A percentile compares a stretch with the other conserved stretches of the same genome.
Conservation (phyloP, 202 grass and related monocot genomes). For the Musa balbisiana region DNA sequence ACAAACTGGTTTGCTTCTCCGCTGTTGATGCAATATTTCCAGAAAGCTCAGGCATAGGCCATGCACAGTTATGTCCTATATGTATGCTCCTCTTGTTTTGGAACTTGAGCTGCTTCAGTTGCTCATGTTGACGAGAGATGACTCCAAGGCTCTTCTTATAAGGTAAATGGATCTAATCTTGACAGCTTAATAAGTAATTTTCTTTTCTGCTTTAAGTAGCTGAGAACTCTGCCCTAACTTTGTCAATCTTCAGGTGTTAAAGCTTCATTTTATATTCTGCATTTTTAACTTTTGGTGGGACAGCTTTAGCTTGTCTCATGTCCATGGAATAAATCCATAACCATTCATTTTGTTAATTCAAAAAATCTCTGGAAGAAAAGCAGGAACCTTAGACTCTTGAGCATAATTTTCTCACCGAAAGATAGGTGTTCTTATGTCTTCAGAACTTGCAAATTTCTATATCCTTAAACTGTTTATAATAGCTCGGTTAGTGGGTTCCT, state of each 20-base stretch:
- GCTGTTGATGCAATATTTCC: background rate
- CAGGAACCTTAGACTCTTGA: constrained; percentile 54
- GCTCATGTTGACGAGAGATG: constrained; percentile 62
- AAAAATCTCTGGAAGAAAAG: constrained; percentile 41
- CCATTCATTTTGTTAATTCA: constrained; percentile 32
- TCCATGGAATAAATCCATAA: constrained; percentile 18
- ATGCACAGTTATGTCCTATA: constrained; percentile 6
- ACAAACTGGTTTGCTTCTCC: background rate
- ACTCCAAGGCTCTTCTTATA: constrained; percentile 59
- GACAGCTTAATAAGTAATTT: constrained; percentile 23
- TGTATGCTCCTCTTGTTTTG: constrained; percentile 13
- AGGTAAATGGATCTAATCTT: constrained; percentile 55
- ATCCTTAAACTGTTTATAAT: constrained; percentile 31
- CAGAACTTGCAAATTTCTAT: constrained; percentile 29
- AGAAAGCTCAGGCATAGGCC: background rate
- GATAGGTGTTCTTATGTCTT: constrained; percentile 18
- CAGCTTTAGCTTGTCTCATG: constrained; percentile 17
- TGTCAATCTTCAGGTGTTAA: constrained; percentile 3
- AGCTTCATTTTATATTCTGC: background rate
- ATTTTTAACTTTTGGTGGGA: background rate
- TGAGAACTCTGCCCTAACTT: background rate
- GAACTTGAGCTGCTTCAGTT: constrained; percentile 35
- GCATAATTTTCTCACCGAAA: constrained; percentile 31
- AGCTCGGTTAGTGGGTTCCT: constrained; percentile 28
- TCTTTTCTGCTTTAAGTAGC: background rate